Conservation (phyloP, 2,329 filamentous ascomycete genomes). For the Fusarium verticillioides region DNA sequence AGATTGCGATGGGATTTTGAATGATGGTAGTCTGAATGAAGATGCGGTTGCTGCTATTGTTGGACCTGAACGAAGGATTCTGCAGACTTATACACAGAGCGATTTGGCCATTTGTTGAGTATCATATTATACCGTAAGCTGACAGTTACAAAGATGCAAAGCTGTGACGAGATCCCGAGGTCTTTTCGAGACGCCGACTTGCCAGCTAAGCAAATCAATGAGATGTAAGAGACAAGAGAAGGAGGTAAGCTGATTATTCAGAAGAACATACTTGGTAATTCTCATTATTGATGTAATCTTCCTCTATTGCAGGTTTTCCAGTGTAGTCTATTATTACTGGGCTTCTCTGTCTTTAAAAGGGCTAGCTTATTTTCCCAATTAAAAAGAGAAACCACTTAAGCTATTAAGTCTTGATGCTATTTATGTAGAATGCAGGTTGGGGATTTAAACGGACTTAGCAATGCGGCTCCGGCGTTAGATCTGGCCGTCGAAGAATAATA, state of each 20-base stretch:
- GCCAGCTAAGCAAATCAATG: rapidly evolving
- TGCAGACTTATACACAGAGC: background rate
- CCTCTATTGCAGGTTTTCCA: rapidly evolving
- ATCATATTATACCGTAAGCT: rapidly evolving
- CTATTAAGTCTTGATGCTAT: rapidly evolving
- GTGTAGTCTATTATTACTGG: too few species aligned
- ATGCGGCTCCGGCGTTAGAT: background rate
- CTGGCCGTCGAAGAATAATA: background rate
- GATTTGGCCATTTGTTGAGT: rapidly evolving
- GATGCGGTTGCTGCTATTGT: rapidly evolving
- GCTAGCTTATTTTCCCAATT: too few species aligned
- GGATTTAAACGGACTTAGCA: background rate
- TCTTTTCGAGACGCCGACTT: background rate
- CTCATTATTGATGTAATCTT: rapidly evolving
- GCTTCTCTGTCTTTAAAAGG: background rate
- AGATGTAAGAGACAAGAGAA: rapidly evolving
- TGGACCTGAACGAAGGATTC: rapidly evolving
- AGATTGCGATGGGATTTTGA: too few species aligned
- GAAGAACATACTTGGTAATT: rapidly evolving
- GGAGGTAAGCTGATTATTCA: rapidly evolving
- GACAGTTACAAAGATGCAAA: background rate
- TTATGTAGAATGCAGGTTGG: background rate
- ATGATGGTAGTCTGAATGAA: rapidly evolving
- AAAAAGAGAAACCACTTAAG: rapidly evolving
- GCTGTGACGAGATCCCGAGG: background rate